Evolutionary conservation across 345 rosid genomes (phyloP).

Genomic region (Lenwebbia sp.): DNA sequence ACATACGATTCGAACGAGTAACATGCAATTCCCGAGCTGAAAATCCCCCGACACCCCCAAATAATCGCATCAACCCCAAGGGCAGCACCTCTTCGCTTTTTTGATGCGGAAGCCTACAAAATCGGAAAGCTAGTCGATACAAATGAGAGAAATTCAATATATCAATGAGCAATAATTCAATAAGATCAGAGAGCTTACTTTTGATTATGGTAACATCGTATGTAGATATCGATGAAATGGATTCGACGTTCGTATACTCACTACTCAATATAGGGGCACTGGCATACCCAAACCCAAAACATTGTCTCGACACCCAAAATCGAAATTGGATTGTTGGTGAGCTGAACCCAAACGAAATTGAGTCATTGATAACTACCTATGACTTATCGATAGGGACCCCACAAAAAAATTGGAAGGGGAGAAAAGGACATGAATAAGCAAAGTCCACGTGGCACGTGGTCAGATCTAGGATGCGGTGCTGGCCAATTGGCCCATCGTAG

Average conservation of each 20-base stretch:
- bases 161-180: neutral
- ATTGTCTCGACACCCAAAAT: no score
- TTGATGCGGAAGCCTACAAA: rapidly evolving
- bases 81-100: neutral
- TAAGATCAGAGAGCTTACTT: neutral
- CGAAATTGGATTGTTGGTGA: no score
- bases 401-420: neutral
- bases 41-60: rapidly evolving
- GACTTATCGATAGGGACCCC: neutral
- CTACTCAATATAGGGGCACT: no score
- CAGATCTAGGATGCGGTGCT: rapidly evolving
- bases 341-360: neutral
- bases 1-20: rapidly evolving
- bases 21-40: rapidly evolving
- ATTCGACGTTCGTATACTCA: no score
- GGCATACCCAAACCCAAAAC: no score
- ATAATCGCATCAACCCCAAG: rapidly evolving
- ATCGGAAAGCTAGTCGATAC: rapidly evolving
- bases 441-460: neutral
- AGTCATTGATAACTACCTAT: neutral
- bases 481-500: neutral
- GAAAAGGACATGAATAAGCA: neutral
- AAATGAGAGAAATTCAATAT: neutral
- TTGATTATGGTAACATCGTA: neutral
- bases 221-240: no score